Evolutionary conservation across 306 rosid species (phyloP).

Genomic region (Fragaria vesca): DNA sequence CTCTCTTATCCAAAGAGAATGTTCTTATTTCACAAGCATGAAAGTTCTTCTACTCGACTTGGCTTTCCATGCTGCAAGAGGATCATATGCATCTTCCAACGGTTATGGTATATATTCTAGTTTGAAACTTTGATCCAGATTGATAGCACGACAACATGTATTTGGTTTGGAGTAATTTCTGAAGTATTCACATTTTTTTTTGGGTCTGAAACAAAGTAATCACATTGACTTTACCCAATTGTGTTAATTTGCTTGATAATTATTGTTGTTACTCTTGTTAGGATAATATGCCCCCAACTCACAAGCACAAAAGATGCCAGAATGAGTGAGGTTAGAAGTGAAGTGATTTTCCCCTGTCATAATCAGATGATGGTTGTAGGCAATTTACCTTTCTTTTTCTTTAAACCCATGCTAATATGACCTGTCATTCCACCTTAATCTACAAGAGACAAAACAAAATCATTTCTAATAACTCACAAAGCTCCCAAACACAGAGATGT

Average conservation of each 20-base stretch:
- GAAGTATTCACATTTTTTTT: neutral
- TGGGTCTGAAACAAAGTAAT: too few relatives aligned
- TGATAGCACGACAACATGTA: neutral
- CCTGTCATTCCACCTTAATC: slow-evolving; percentile 26
- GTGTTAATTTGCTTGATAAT: neutral
- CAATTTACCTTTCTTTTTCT: neutral
- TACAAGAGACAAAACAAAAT: neutral
- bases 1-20: neutral
- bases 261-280: neutral
- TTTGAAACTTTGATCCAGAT: neutral
- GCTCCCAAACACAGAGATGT: neutral
- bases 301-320: neutral
- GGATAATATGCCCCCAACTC: neutral
- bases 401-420: neutral
- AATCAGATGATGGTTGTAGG: neutral
- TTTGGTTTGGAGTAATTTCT: neutral
- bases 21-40: neutral
- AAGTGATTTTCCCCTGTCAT: neutral
- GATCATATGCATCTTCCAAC: neutral
- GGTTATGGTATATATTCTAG: neutral
- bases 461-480: neutral
- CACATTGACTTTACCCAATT: neutral
- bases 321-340: neutral
- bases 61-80: neutral
- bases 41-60: neutral